Evolutionary conservation across 2,329 filamentous ascomycete species (phyloP).

Genomic region (Aspergillus sp.): DNA sequence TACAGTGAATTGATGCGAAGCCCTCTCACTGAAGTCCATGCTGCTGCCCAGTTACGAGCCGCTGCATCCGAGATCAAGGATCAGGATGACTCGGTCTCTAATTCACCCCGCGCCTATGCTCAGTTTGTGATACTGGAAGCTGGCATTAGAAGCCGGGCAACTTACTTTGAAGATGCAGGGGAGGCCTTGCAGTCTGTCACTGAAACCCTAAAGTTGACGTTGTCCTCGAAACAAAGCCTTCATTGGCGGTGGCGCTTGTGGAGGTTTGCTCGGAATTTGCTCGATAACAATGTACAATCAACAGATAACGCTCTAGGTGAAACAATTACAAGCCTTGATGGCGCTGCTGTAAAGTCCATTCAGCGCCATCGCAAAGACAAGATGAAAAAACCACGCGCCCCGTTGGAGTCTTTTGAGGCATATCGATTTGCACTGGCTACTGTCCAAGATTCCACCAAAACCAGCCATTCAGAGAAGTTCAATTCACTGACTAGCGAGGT

Average conservation of each 20-base stretch:
- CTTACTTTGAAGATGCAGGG: constrained; percentile 18
- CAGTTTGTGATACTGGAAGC: constrained; percentile 33
- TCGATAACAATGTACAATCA: constrained; percentile 23
- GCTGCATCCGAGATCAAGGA: constrained; percentile 23
- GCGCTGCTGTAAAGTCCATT: constrained; percentile 24
- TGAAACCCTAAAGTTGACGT: constrained; percentile 20
- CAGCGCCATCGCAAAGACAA: constrained; percentile 24
- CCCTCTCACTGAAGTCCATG: constrained; percentile 23
- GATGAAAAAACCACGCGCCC: constrained; percentile 16
- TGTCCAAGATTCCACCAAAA: constrained; percentile 15
- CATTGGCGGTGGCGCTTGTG: constrained; percentile 40
- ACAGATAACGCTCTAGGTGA: constrained; percentile 14
- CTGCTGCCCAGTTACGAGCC: constrained; percentile 25
- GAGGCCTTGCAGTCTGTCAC: constrained; percentile 20
- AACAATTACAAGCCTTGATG: constrained; percentile 18
- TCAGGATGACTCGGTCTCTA: constrained; percentile 22
- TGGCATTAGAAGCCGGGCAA: constrained; percentile 22
- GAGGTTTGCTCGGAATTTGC: constrained; percentile 30
- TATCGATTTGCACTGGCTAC: constrained; percentile 28
- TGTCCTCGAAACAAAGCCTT: constrained; percentile 25
- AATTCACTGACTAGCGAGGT: constrained; percentile 19
- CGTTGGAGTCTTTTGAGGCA: constrained; percentile 34
- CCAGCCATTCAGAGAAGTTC: constrained; percentile 20
- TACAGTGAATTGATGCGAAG: constrained; percentile 30
- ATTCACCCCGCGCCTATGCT: constrained; percentile 26